Evolutionary conservation across 2,329 filamentous ascomycete genomes (phyloP).

Genomic region (Hymenoscyphus fraxineus): DNA sequence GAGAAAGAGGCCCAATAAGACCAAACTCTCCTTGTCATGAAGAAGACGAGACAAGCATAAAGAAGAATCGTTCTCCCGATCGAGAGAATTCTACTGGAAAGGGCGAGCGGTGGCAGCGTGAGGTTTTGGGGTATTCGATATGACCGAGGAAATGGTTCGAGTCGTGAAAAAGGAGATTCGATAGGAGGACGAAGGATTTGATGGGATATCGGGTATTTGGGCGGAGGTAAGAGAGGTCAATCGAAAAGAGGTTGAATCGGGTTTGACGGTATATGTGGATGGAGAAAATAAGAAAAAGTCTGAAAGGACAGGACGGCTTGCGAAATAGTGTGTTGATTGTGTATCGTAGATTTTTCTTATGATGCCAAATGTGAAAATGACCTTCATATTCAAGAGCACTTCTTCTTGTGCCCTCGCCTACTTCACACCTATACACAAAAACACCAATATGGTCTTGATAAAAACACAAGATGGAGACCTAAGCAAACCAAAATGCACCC

Average conservation of each 20-base stretch:
- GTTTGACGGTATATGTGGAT: not conserved
- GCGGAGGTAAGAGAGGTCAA: not conserved
- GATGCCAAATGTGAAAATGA: constrained; percentile 21
- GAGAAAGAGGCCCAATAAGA: not conserved
- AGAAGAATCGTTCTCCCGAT: not conserved
- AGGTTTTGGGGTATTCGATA: not conserved
- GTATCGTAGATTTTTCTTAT: constrained; percentile 22
- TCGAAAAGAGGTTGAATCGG: not conserved
- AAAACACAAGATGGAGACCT: constrained; percentile 23
- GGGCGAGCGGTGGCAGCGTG: not conserved
- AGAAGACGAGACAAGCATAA: not conserved
- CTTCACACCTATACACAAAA: constrained; percentile 35
- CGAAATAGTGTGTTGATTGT: constrained; percentile 20
- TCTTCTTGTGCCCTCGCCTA: constrained; percentile 29
- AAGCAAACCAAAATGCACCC: constrained; percentile 27
- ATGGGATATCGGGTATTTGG: not conserved
- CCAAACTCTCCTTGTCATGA: not conserved
- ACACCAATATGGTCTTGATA: constrained; percentile 26
- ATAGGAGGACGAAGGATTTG: too few relatives aligned
- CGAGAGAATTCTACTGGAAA: not conserved
- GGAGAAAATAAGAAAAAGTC: constrained; percentile 18
- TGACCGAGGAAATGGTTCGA: not conserved
- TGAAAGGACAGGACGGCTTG: constrained; percentile 35
- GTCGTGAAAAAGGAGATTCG: not conserved
- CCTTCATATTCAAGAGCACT: constrained; percentile 23